A percentile compares a stretch with the other conserved stretches of the same genome.
Conservation (phyloP, 140 eudicot species). For the Ambrosia hybrid region DNA sequence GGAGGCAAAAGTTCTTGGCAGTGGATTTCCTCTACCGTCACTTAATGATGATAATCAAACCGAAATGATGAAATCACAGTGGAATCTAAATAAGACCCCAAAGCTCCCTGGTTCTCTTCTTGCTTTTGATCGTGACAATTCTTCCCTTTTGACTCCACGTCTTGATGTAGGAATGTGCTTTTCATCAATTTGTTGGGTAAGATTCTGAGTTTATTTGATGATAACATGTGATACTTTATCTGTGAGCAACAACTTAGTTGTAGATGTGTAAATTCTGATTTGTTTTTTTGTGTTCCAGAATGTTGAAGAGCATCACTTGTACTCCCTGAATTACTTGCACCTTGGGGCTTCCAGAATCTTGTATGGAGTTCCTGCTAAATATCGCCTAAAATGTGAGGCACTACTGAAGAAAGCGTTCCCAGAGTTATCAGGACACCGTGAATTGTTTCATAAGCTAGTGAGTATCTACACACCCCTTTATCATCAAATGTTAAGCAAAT, state of each 20-base stretch:
- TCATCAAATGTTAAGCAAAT: too few relatives aligned
- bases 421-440: constrained; percentile 46
- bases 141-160: constrained; percentile 50
- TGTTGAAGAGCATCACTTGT: constrained; percentile 72
- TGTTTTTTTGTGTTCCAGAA: constrained; percentile 37
- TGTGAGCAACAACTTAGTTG: constrained; percentile 9
- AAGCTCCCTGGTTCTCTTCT: constrained; percentile 75
- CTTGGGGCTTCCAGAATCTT: constrained; percentile 69
- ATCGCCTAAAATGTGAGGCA: constrained; percentile 54
- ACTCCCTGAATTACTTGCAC: constrained; percentile 63
- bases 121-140: constrained; percentile 46
- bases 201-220: constrained; percentile 24
- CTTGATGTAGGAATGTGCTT: constrained; percentile 85
- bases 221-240: not conserved
- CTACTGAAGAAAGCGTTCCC: constrained; percentile 62
- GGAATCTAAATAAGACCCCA: constrained; percentile 70
- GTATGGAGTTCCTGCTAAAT: constrained; percentile 70
- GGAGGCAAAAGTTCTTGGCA: constrained; percentile 44
- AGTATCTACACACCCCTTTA: constrained; percentile 21
- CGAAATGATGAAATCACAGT: constrained; percentile 49
- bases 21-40: constrained; percentile 56
- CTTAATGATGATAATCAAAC: constrained; percentile 10
- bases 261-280: constrained; percentile 17
- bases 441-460: constrained; percentile 54
- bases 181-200: constrained; percentile 87